Percentiles rank a stretch among this genome's conserved stretches.
phyloP scores from a whole-genome alignment of 352 stramenopile genomes.

The Aphanomyces cochlioides region DNA sequence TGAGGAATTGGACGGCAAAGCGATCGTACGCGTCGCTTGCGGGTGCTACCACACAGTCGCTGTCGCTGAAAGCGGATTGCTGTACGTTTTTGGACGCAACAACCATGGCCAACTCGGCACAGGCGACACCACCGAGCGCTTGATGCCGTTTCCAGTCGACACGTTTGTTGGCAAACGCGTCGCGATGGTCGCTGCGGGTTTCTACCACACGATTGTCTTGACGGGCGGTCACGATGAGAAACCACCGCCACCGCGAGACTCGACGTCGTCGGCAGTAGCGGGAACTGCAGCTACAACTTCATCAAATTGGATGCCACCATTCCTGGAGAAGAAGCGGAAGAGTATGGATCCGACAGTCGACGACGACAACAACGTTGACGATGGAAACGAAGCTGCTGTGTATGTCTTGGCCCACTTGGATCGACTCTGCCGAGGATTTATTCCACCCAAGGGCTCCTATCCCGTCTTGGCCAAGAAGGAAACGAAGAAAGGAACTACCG shows the following conservation, averaged over 20 bases:
- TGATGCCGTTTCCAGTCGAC: constrained; percentile 84
- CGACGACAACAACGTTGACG: constrained; percentile 3
- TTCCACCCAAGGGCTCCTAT: constrained; percentile 27
- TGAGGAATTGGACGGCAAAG: constrained; percentile 75
- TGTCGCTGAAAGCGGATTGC: constrained; percentile 82
- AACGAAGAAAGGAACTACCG: neutral
- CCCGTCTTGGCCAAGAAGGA: constrained; percentile 10
- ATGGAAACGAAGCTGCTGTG: constrained; percentile 45
- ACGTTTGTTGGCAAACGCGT: constrained; percentile 88
- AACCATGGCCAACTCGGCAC: constrained; percentile 92
- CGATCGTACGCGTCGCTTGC: constrained; percentile 79
- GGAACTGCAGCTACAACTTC: no score
- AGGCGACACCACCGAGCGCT: constrained; percentile 82
- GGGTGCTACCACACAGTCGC: constrained; percentile 90
- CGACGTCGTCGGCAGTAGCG: neutral
- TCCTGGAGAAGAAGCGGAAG: neutral
- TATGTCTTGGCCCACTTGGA: constrained; percentile 80
- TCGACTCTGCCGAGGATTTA: constrained; percentile 49
- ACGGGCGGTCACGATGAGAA: constrained; percentile 55
- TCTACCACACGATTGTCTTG: constrained; percentile 92
- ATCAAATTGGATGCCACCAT: neutral
- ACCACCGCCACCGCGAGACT: constrained; percentile 1
- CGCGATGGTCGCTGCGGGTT: constrained; percentile 84
- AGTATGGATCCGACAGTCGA: constrained; percentile 15
- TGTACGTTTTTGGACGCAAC: constrained; percentile 93